Percentiles rank a stretch among this genome's conserved stretches.
Conservation (phyloP, 495 filamentous ascomycete species). For the Geopyxis carbonaria region DNA sequence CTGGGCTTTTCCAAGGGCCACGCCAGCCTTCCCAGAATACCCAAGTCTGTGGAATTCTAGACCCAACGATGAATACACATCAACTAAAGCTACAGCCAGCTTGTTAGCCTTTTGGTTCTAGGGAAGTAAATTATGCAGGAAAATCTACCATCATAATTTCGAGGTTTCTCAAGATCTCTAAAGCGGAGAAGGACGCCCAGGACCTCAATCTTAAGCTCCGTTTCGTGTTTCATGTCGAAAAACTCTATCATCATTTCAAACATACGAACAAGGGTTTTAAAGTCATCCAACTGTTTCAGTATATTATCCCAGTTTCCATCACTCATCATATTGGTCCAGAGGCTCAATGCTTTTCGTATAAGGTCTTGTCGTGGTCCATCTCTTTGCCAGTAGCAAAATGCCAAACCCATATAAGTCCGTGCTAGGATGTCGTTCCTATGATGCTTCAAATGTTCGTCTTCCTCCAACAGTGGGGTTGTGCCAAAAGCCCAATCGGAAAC, state of each 20-base stretch:
- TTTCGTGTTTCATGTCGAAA: constrained; percentile 52
- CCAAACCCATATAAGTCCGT: constrained; percentile 14
- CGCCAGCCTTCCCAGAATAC: constrained; percentile 54
- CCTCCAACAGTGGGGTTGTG: constrained; percentile 2
- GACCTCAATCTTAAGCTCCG: constrained; percentile 29
- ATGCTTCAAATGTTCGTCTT: constrained; percentile 10
- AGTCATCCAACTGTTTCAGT: constrained; percentile 16
- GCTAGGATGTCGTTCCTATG: constrained; percentile 21
- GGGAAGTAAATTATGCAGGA: background rate
- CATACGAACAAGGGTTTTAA: constrained; percentile 20
- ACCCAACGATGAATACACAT: constrained; percentile 43
- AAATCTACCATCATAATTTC: constrained; percentile 31
- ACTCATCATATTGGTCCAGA: constrained; percentile 26
- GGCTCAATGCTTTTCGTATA: constrained; percentile 9
- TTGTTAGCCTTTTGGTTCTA: constrained; percentile 10
- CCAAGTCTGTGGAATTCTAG: constrained; percentile 62
- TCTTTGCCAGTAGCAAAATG: constrained; percentile 17
- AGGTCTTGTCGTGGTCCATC: constrained; percentile 9
- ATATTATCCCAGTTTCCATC: constrained; percentile 20
- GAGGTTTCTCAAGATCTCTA: constrained; percentile 36
- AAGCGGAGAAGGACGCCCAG: constrained; percentile 35
- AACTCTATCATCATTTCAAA: constrained; percentile 54
- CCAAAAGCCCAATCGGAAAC: constrained; percentile 12
- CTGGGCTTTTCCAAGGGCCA: constrained; percentile 43
- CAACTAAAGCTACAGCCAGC: constrained; percentile 32